phyloP scores from a whole-genome alignment of 345 rosid genomes.

The Eucalyptus leucophloia region DNA sequence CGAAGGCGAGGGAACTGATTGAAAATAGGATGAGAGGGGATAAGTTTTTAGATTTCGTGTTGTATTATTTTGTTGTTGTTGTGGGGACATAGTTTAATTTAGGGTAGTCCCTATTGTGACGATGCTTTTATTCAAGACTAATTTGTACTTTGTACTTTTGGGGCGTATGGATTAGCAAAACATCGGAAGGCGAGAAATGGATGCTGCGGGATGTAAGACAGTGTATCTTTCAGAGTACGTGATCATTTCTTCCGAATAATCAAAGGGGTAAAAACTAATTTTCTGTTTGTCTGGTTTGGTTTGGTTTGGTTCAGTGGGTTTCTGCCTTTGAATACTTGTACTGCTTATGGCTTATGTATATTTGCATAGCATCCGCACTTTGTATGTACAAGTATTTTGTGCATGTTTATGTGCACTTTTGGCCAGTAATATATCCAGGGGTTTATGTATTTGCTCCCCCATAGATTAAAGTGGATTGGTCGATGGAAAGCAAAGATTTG shows the following conservation, averaged over 20 bases:
- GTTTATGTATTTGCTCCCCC: not conserved
- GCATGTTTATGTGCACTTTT: not conserved
- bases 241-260: not conserved
- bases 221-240: constrained; percentile 83
- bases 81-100: not conserved
- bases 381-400: not conserved
- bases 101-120: not conserved
- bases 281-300: not conserved
- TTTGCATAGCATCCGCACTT: not conserved
- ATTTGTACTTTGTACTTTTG: not conserved
- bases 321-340: not conserved
- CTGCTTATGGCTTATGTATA: not conserved
- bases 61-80: not conserved
- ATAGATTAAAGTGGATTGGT: not conserved
- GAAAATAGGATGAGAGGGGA: not conserved
- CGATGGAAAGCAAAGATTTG: not conserved
- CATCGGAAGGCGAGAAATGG: constrained; percentile 56
- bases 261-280: not conserved
- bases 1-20: not conserved
- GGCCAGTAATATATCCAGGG: not conserved
- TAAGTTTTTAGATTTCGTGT: not conserved
- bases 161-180: constrained; percentile 31
- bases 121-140: not conserved
- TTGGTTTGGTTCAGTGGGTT: not conserved
- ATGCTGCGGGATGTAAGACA: constrained; percentile 74